phyloP scores from a whole-genome alignment of 495 filamentous ascomycete genomes.

The Mycothermus thermophilus region DNA sequence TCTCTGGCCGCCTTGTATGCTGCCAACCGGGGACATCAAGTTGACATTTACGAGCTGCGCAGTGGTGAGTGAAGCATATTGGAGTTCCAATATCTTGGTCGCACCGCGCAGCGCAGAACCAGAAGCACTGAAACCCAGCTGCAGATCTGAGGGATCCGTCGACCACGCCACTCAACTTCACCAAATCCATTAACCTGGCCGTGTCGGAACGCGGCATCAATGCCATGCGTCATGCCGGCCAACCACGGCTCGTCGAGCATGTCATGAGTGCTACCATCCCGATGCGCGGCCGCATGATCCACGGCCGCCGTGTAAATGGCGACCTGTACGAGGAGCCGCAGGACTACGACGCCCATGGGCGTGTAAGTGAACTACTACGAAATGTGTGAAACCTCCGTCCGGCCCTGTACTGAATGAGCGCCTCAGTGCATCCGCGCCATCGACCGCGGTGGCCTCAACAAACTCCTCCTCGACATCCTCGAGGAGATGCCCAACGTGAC shows the following conservation, averaged over 20 bases:
- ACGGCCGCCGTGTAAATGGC: slow-evolving; percentile 51
- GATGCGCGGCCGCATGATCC: slow-evolving; percentile 97
- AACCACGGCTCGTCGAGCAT: slow-evolving; percentile 51
- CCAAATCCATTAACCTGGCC: slow-evolving; percentile 93
- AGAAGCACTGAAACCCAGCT: too few relatives aligned
- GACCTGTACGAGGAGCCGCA: slow-evolving; percentile 65
- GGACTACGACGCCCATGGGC: slow-evolving; percentile 78
- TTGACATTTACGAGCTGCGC: slow-evolving; percentile 89
- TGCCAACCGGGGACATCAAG: slow-evolving; percentile 68
- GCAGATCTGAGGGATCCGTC: slow-evolving; percentile 73
- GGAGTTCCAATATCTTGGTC: too few relatives aligned
- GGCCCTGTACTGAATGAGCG: too few relatives aligned
- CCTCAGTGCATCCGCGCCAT: slow-evolving; percentile 35
- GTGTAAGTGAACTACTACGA: too few relatives aligned
- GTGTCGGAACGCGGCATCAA: slow-evolving; percentile 91
- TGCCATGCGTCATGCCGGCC: slow-evolving; percentile 55
- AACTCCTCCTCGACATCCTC: slow-evolving; percentile 70
- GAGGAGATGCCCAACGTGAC: slow-evolving; percentile 74
- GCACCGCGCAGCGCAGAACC: too few relatives aligned
- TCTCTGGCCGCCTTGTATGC: slow-evolving; percentile 88
- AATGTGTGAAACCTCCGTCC: too few relatives aligned
- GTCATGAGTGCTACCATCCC: slow-evolving; percentile 69
- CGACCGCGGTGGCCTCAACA: slow-evolving; percentile 76
- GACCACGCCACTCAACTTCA: slow-evolving; percentile 85
- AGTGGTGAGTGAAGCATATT: slow-evolving; percentile 79